Conservation (phyloP, 2,329 filamentous ascomycete genomes). For the Rhytidhysteron rufulum region DNA sequence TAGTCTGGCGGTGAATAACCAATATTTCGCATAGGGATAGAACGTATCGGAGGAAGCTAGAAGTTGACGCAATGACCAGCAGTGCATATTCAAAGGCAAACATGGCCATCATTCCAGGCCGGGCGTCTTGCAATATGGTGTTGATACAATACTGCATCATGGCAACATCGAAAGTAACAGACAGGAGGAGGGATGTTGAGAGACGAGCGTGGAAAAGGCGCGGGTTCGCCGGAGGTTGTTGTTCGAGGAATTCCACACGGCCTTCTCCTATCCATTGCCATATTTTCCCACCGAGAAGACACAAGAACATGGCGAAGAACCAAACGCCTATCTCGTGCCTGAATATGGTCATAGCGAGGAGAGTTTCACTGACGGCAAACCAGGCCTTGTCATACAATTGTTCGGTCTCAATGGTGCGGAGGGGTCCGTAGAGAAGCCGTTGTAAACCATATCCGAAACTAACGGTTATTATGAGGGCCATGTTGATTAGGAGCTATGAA, state of each 20-base stretch:
- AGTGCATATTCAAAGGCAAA: constrained; percentile 98
- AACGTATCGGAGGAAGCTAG: constrained; percentile 73
- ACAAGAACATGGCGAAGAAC: constrained; percentile 95
- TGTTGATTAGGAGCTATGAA: constrained; percentile 78
- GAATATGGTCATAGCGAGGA: constrained; percentile 97
- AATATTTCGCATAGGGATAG: constrained; percentile 74
- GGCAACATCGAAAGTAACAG: constrained; percentile 72
- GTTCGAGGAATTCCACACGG: constrained; percentile 88
- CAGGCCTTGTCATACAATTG: constrained; percentile 96
- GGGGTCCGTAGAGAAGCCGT: constrained; percentile 80
- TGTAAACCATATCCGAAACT: constrained; percentile 83
- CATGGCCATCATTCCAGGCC: constrained; percentile 99
- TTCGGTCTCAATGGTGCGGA: constrained; percentile 92
- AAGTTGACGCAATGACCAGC: constrained; percentile 72
- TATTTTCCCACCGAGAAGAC: constrained; percentile 87
- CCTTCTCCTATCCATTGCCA: constrained; percentile 99
- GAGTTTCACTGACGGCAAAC: constrained; percentile 97
- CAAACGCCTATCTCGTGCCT: constrained; percentile 90
- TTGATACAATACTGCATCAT: constrained; percentile 79
- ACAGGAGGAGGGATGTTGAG: constrained; percentile 71
- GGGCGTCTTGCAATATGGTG: constrained; percentile 78
- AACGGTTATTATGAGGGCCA: constrained; percentile 76
- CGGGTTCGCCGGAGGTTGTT: constrained; percentile 88
- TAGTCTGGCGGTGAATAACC: constrained; percentile 71
- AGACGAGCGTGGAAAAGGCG: constrained; percentile 82